A percentile compares a stretch with the other conserved stretches of the same genome.
Evolutionary conservation across 2,329 filamentous ascomycete species (phyloP).

Genomic region (Rhytidhysteron rufulum): DNA sequence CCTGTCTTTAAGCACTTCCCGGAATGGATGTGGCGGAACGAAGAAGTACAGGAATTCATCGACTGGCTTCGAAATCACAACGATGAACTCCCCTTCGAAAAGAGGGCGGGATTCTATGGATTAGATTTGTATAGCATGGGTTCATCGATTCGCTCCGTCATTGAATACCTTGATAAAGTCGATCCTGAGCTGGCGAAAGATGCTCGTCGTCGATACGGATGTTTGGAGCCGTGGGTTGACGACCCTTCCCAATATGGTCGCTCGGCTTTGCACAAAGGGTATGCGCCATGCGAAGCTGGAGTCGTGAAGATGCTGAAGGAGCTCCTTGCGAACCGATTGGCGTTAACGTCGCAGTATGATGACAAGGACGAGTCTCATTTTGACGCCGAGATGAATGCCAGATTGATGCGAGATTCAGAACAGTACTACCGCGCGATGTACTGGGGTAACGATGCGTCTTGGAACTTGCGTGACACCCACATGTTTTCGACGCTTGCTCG

Average conservation of each 20-base stretch:
- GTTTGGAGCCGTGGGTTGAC: constrained; percentile 47
- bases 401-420: constrained; percentile 48
- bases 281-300: constrained; percentile 44
- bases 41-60: constrained; percentile 48
- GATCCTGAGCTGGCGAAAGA: constrained; percentile 45
- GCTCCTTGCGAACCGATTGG: constrained; percentile 40
- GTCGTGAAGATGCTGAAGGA: constrained; percentile 46
- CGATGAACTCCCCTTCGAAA: constrained; percentile 23
- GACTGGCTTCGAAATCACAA: constrained; percentile 48
- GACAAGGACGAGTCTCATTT: constrained; percentile 50
- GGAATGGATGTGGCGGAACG: constrained; percentile 56
- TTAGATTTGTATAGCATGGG: constrained; percentile 53
- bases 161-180: constrained; percentile 46
- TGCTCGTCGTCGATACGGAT: constrained; percentile 45
- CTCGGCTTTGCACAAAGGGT: constrained; percentile 28
- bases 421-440: constrained; percentile 53
- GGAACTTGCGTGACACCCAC: constrained; percentile 51
- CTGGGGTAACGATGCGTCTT: constrained; percentile 46
- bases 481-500: constrained; percentile 50
- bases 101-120: constrained; percentile 45
- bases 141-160: constrained; percentile 43
- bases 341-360: constrained; percentile 35
- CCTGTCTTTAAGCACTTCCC: constrained; percentile 49
- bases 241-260: constrained; percentile 49
- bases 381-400: constrained; percentile 50